Percentiles rank a stretch among this genome's conserved stretches.
These are phyloP conservation scores for Septoria linicola DNA, from an alignment of 2,329 filamentous ascomycete genomes.

Conservation along the genomic window DNA sequence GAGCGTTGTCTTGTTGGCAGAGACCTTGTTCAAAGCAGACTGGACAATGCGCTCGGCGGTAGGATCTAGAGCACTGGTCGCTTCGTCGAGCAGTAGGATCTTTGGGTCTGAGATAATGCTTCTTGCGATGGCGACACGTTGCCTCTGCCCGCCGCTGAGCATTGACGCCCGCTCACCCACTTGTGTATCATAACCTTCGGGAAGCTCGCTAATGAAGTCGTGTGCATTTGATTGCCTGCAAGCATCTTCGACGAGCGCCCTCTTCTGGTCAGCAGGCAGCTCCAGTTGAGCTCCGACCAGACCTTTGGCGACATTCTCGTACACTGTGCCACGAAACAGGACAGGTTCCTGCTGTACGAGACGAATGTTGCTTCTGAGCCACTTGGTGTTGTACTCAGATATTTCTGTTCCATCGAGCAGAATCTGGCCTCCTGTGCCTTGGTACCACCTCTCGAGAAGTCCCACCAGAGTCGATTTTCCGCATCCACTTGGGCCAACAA, in stretches of 20 bases:
- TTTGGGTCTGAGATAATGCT: constrained; percentile 39
- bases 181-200: constrained; percentile 38
- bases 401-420: constrained; percentile 37
- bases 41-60: constrained; percentile 39
- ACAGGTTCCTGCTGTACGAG: constrained; percentile 41
- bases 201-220: constrained; percentile 40
- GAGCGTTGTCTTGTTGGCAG: constrained; percentile 37
- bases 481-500: constrained; percentile 42
- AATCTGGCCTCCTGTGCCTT: constrained; percentile 33
- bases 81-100: constrained; percentile 41
- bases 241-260: constrained; percentile 37
- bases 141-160: constrained; percentile 39
- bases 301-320: constrained; percentile 40
- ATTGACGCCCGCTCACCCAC: constrained; percentile 38
- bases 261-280: constrained; percentile 32
- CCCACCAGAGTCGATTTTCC: constrained; percentile 43
- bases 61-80: constrained; percentile 41
- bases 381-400: constrained; percentile 34
- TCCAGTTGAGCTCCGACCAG: constrained; percentile 41
- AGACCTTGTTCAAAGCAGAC: constrained; percentile 37
- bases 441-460: constrained; percentile 39
- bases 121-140: constrained; percentile 40
- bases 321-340: constrained; percentile 39
- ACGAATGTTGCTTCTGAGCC: constrained; percentile 37
- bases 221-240: constrained; percentile 39